These are phyloP conservation scores for Hibiscus mutabilis DNA, from an alignment of 345 rosid genomes.

Conservation along the genomic window DNA sequence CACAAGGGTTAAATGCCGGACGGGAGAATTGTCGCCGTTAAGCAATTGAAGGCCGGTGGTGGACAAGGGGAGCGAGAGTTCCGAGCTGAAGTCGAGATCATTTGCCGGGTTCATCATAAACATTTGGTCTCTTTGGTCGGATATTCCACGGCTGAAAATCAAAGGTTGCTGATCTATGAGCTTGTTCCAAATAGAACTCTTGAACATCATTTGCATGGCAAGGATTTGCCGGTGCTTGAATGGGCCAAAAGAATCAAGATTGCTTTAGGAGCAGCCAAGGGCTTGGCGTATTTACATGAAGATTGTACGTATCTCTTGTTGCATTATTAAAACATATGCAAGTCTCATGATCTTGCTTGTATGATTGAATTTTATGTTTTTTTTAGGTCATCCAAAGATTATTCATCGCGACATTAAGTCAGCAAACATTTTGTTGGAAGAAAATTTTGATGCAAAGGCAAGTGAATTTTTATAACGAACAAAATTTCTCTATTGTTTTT, in stretches of 20 bases:
- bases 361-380: neutral
- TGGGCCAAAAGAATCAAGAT: conserved; percentile 83
- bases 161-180: conserved; percentile 81
- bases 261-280: conserved; percentile 95
- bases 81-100: conserved; percentile 91
- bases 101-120: conserved; percentile 90
- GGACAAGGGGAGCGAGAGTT: conserved; percentile 98
- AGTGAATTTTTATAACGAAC: neutral
- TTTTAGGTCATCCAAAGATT: conserved; percentile 82
- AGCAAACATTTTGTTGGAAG: conserved; percentile 75
- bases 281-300: conserved; percentile 94
- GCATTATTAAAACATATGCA: neutral
- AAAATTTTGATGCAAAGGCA: conserved; percentile 85
- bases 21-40: conserved; percentile 69
- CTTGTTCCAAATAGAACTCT: conserved; percentile 86
- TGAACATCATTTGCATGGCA: conserved; percentile 91
- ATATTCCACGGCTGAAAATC: conserved; percentile 52
- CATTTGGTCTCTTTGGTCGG: conserved; percentile 95
- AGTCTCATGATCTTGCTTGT: neutral
- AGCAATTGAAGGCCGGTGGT: conserved; percentile 92
- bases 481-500: too few species aligned
- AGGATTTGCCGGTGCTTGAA: conserved; percentile 54
- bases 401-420: conserved; percentile 95
- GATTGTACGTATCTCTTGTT: conserved; percentile 58
- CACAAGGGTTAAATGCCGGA: conserved; percentile 52